phyloP scores from a whole-genome alignment of 2,329 filamentous ascomycete genomes.

The Aureobasidium pullulans region DNA sequence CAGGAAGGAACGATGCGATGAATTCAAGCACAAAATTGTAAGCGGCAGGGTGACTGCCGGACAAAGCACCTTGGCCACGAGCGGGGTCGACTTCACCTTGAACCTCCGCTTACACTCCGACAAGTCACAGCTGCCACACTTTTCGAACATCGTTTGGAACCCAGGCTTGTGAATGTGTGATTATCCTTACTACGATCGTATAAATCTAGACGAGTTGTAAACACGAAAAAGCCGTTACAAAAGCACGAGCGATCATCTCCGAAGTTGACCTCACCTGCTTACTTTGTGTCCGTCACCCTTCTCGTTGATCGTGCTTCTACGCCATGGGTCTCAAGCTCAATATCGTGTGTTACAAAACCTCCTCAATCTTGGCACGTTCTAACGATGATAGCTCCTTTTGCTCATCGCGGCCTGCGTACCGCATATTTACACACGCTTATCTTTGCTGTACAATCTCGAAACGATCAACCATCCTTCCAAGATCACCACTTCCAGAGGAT shows the following conservation, averaged over 20 bases:
- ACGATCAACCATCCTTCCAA: background rate
- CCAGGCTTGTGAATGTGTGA: background rate
- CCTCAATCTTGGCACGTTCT: background rate
- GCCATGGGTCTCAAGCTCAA: background rate
- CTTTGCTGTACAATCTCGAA: background rate
- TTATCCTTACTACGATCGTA: no score
- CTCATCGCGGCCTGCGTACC: background rate
- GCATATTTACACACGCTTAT: conserved; percentile 1
- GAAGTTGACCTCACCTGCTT: background rate
- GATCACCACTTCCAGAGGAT: background rate
- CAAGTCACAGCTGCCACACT: no score
- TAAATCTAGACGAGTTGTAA: background rate
- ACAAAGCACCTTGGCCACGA: background rate
- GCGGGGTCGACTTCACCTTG: background rate
- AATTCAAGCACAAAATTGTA: no score
- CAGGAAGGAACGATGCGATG: no score
- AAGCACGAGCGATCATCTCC: background rate
- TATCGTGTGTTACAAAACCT: background rate
- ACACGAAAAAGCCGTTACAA: background rate
- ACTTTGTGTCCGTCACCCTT: background rate
- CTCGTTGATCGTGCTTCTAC: no score
- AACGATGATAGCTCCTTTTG: background rate
- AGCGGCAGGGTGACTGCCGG: no score
- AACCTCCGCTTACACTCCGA: background rate
- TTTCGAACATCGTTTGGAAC: background rate